phyloP scores from a whole-genome alignment of 2,329 filamentous ascomycete genomes.

The Clonostachys sp. region DNA sequence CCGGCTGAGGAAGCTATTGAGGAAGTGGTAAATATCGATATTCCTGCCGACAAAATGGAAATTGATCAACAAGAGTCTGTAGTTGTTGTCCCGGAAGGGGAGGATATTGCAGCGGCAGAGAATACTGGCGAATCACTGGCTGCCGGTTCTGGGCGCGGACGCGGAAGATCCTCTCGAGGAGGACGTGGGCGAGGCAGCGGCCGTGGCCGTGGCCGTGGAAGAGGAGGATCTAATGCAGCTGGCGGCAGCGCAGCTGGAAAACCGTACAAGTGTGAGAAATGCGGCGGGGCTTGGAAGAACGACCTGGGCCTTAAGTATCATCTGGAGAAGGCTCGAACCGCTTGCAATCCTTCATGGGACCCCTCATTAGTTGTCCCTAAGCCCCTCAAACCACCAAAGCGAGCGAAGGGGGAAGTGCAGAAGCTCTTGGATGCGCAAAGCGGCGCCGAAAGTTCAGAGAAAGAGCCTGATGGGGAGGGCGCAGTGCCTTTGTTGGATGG shows the following conservation, averaged over 20 bases:
- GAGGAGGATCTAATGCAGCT: conserved; percentile 3
- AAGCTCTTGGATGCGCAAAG: too few relatives aligned
- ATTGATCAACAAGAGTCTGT: too few relatives aligned
- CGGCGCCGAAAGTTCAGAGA: too few relatives aligned
- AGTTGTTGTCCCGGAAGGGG: too few relatives aligned
- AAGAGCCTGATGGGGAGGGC: too few relatives aligned
- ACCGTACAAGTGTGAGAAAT: conserved; percentile 45
- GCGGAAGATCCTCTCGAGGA: conserved; percentile 5
- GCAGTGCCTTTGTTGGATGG: too few relatives aligned
- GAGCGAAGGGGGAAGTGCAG: too few relatives aligned
- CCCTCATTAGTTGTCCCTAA: background rate
- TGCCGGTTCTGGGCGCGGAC: background rate
- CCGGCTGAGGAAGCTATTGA: too few relatives aligned
- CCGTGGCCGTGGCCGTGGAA: conserved; percentile 5
- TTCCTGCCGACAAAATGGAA: too few relatives aligned
- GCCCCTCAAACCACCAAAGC: background rate
- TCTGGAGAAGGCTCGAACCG: conserved; percentile 44
- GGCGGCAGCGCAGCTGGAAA: conserved; percentile 1
- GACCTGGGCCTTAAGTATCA: conserved; percentile 55
- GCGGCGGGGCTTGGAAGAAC: conserved; percentile 52
- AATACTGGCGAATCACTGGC: too few relatives aligned
- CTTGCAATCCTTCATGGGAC: conserved; percentile 44
- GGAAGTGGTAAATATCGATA: too few relatives aligned
- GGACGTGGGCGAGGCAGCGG: conserved; percentile 5
- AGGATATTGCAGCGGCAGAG: too few relatives aligned